A percentile compares a stretch with the other conserved stretches of the same genome.
phyloP scores from a whole-genome alignment of 371 early-diverging fungal species.

The Mortierella sp. region DNA sequence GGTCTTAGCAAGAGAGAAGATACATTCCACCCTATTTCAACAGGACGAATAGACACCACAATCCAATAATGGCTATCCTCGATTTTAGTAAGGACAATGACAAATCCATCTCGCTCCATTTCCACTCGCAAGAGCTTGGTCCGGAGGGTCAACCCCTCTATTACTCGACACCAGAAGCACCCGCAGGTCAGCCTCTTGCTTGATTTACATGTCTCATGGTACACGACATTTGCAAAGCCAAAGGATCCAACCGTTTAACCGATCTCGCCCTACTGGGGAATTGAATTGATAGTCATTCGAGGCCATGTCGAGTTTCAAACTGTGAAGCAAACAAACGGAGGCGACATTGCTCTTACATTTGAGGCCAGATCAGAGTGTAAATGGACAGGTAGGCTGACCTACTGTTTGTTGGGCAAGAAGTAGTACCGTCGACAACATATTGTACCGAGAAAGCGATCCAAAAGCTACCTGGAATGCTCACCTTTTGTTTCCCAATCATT shows the following conservation, averaged over 20 bases:
- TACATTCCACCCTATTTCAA: no score
- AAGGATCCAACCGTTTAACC: no score
- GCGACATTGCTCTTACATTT: slow-evolving; percentile 32
- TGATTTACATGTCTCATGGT: no score
- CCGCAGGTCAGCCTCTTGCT: slow-evolving; percentile 21
- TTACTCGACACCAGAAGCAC: slow-evolving; percentile 34
- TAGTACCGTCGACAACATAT: no score
- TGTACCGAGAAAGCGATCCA: no score
- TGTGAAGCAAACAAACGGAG: slow-evolving; percentile 31
- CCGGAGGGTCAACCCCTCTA: slow-evolving; percentile 41
- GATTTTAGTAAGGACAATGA: slow-evolving; percentile 34
- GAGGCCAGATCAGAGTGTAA: slow-evolving; percentile 34
- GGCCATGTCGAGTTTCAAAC: slow-evolving; percentile 42
- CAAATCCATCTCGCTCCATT: slow-evolving; percentile 39
- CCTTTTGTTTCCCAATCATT: no score
- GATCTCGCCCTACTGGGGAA: no score
- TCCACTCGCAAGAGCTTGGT: slow-evolving; percentile 33
- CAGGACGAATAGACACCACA: neutral
- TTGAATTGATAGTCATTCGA: slow-evolving; percentile 23
- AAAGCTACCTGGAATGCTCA: no score
- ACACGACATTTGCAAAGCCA: no score
- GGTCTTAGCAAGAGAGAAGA: no score
- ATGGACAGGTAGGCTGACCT: slow-evolving; percentile 28
- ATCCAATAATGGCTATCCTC: slow-evolving; percentile 29
- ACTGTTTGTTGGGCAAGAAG: no score